Conservation (phyloP, 352 stramenopile genomes). For the Pythium chondricola region DNA sequence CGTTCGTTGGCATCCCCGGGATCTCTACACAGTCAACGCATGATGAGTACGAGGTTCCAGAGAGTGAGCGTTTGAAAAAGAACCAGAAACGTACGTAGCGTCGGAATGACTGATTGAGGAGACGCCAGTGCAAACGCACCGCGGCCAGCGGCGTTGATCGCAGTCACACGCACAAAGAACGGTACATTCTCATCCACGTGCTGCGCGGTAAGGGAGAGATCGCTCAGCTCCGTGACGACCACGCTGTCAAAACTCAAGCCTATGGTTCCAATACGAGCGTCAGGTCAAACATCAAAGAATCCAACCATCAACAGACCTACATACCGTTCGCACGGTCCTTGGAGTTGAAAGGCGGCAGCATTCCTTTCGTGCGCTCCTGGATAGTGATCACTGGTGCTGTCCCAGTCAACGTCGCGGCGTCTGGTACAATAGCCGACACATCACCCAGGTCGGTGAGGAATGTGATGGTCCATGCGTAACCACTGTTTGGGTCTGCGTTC, state of each 20-base stretch:
- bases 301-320: constrained; percentile 1
- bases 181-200: constrained; percentile 91
- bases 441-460: constrained; percentile 91
- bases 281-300: not conserved
- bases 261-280: constrained; percentile 7
- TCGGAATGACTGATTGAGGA: constrained; percentile 81
- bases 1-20: constrained; percentile 51
- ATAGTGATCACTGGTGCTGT: constrained; percentile 83
- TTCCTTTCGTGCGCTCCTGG: constrained; percentile 60
- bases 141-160: constrained; percentile 84
- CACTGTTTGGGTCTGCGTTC: constrained; percentile 86
- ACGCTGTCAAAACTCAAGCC: constrained; percentile 81
- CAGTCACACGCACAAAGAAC: constrained; percentile 93
- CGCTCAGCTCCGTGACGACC: constrained; percentile 84
- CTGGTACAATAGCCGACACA: constrained; percentile 63
- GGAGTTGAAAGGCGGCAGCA: constrained; percentile 89
- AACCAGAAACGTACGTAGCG: constrained; percentile 59
- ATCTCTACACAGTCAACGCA: constrained; percentile 35
- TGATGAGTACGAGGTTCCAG: not conserved
- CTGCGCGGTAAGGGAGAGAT: constrained; percentile 73
- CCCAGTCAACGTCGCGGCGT: constrained; percentile 84
- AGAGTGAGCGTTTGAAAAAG: not conserved
- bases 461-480: constrained; percentile 90
- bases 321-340: constrained; percentile 73
- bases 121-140: constrained; percentile 64